Evolutionary conservation across 768 basidiomycete genomes (phyloP).

Genomic region (Pleurotus sapidus): DNA sequence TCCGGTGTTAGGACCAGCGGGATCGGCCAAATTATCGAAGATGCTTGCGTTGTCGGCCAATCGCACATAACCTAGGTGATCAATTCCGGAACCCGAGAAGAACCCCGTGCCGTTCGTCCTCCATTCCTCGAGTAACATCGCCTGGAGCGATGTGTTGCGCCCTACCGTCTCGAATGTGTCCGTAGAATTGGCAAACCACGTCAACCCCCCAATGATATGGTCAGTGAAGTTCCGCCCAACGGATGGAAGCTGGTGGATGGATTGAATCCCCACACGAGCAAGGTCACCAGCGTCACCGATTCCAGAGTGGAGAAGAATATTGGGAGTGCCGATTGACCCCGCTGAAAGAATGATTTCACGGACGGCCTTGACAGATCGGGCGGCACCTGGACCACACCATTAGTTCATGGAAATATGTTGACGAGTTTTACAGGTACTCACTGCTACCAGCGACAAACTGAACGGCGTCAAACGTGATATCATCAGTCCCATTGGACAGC

Average conservation of each 20-base stretch:
- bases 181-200: constrained; percentile 21
- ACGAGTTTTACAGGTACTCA: background rate
- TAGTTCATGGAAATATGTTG: background rate
- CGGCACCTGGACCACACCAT: background rate
- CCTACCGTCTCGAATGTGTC: constrained; percentile 24
- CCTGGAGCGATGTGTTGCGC: constrained; percentile 19
- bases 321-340: constrained; percentile 27
- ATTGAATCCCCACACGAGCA: constrained; percentile 22
- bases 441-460: background rate
- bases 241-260: constrained; percentile 28
- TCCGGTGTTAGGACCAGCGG: constrained; percentile 17
- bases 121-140: constrained; percentile 25
- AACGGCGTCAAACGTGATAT: background rate
- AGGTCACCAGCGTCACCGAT: constrained; percentile 25
- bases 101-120: constrained; percentile 16
- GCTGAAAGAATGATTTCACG: constrained; percentile 35
- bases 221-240: constrained; percentile 35
- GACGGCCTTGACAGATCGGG: constrained; percentile 17
- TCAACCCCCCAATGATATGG: constrained; percentile 17
- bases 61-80: constrained; percentile 17
- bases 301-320: constrained; percentile 28
- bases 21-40: constrained; percentile 18
- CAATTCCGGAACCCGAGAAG: constrained; percentile 14
- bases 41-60: constrained; percentile 14
- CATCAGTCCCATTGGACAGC: background rate